A percentile compares a stretch with the other conserved stretches of the same genome.
These are phyloP conservation scores for Zoysia japonica DNA, from an alignment of 176 grass and related monocot species.

Conservation along the genomic window DNA sequence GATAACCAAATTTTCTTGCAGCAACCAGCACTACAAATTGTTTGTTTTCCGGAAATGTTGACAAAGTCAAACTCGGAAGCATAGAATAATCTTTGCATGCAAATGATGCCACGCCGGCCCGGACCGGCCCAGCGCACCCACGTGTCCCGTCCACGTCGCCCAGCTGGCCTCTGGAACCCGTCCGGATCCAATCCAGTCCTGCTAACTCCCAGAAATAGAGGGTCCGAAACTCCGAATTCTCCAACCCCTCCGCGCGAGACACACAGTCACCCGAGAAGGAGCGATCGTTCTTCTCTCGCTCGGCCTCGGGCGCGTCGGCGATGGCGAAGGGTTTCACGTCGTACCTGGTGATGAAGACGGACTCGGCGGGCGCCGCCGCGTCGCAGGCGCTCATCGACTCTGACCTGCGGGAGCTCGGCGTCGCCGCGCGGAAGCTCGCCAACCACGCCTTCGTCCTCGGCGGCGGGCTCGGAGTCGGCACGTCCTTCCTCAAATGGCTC, in stretches of 20 bases:
- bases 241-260: neutral
- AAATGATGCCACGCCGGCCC: neutral
- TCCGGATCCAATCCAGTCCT: neutral
- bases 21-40: neutral
- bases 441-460: constrained; percentile 72
- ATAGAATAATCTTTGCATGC: neutral
- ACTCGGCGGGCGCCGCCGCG: constrained; percentile 36
- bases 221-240: no score
- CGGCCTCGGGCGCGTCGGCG: neutral
- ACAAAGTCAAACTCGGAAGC: neutral
- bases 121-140: neutral
- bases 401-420: constrained; percentile 71
- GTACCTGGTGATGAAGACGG: constrained; percentile 60
- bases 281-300: neutral
- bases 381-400: constrained; percentile 62
- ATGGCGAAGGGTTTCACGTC: constrained; percentile 40
- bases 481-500: constrained; percentile 71
- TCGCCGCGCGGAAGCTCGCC: constrained; percentile 67
- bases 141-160: neutral
- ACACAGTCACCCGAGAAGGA: neutral
- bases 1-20: neutral
- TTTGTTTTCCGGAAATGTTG: neutral
- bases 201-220: neutral
- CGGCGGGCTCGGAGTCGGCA: constrained; percentile 60
- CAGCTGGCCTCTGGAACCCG: neutral